A percentile compares a stretch with the other conserved stretches of the same genome.
Evolutionary conservation across 2,329 filamentous ascomycete genomes (phyloP).

Genomic region (Epicoccum sorghinum): DNA sequence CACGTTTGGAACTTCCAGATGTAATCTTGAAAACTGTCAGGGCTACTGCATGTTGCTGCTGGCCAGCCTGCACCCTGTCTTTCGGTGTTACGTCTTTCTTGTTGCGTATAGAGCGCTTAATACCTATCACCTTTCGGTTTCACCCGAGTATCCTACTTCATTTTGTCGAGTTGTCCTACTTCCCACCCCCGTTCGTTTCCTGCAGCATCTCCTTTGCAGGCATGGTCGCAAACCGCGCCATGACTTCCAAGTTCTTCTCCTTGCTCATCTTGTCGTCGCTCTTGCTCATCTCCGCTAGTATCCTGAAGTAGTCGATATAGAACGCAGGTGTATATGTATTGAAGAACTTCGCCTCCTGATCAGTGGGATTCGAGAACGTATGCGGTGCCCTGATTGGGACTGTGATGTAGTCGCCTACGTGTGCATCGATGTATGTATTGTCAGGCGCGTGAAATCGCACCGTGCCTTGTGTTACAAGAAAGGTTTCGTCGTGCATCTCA

Average conservation of each 20-base stretch:
- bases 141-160: too few species aligned
- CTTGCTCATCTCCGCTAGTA: slow-evolving; percentile 55
- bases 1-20: too few species aligned
- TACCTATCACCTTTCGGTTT: too few species aligned
- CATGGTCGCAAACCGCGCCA: slow-evolving; percentile 59
- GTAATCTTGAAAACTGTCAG: too few species aligned
- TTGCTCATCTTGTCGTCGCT: slow-evolving; percentile 55
- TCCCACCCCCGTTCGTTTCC: slow-evolving; percentile 22
- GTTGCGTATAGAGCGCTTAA: too few species aligned
- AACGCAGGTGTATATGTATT: slow-evolving; percentile 64
- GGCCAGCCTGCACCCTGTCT: too few species aligned
- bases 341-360: slow-evolving; percentile 61
- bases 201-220: slow-evolving; percentile 50
- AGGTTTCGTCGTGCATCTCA: slow-evolving; percentile 64
- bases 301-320: slow-evolving; percentile 64
- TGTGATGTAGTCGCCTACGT: slow-evolving; percentile 60
- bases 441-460: slow-evolving; percentile 59
- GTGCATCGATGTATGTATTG: slow-evolving; percentile 54
- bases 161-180: not conserved
- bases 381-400: slow-evolving; percentile 62
- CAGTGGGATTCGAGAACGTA: slow-evolving; percentile 62
- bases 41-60: too few species aligned
- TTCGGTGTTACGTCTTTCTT: too few species aligned
- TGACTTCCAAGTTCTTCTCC: slow-evolving; percentile 57
- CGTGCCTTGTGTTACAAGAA: slow-evolving; percentile 60